Percentiles rank a stretch among this genome's conserved stretches.
Conservation (phyloP, 1,284 basidiomycete genomes). For the Apiotrichum akiyoshidainum region DNA sequence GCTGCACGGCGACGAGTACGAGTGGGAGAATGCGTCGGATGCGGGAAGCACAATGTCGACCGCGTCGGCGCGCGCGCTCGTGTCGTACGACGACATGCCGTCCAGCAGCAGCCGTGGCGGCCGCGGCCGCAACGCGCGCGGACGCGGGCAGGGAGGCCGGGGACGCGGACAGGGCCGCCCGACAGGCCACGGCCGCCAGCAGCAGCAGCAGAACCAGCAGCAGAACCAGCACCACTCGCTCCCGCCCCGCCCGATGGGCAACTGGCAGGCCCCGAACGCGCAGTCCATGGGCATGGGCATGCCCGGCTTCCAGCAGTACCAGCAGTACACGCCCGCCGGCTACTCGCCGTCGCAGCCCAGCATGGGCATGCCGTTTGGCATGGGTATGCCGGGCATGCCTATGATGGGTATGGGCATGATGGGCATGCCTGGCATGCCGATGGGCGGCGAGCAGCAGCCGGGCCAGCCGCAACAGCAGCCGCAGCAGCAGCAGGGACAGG, state of each 20-base stretch:
- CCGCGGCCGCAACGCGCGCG: constrained; percentile 25
- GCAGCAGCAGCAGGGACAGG: neutral
- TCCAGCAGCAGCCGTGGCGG: constrained; percentile 16
- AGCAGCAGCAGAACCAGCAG: constrained; percentile 1
- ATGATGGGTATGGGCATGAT: constrained; percentile 8
- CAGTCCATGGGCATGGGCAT: neutral
- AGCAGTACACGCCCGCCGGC: constrained; percentile 14
- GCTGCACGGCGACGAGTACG: constrained; percentile 28
- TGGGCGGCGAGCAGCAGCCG: constrained; percentile 10
- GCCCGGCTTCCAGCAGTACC: neutral
- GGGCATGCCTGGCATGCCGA: constrained; percentile 4
- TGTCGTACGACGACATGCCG: constrained; percentile 23
- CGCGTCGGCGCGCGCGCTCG: constrained; percentile 10
- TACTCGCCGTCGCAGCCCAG: constrained; percentile 14
- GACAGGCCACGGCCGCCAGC: neutral
- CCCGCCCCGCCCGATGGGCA: constrained; percentile 5
- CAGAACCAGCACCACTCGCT: constrained; percentile 5
- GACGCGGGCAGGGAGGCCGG: constrained; percentile 4
- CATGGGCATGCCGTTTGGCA: constrained; percentile 14
- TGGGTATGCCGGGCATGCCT: constrained; percentile 3
- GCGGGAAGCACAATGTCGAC: neutral
- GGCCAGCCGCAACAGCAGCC: constrained; percentile 4
- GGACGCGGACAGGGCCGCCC: neutral
- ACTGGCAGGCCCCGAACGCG: neutral
- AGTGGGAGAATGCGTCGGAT: constrained; percentile 26